Base-by-base conservation (phyloP, 2,329 filamentous ascomycete genomes). In the Calonectria henricotiae region DNA sequence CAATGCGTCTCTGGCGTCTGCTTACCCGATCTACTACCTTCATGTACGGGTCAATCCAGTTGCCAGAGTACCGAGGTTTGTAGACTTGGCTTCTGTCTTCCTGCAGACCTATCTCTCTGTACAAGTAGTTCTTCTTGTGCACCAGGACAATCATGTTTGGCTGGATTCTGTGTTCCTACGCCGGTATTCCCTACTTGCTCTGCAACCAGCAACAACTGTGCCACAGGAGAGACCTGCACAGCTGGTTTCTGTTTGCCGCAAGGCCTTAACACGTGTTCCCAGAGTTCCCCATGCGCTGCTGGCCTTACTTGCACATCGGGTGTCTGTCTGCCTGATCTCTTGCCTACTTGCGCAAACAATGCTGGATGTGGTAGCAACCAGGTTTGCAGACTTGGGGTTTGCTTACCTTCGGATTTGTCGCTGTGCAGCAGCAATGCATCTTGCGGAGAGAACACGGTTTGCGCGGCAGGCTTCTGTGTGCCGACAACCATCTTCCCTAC, bases 331-430 rank as follows among this genome's bases (percentile, higher is more conserved):
- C 55, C 65, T 1, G 39, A 27, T 8, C 35, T 32, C 1, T 37
- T 67, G 15, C 27, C 44, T 12, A 25, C 25, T 2, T 67, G 65
- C 11, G 41, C 30, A 13, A 27, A 11, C 9, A 51, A 63, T 32
- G 20, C 41, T 20, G 43, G 35, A 3, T 69, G 67, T 11, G 15
- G 43, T 6, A 37, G n/a, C 25, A 39, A 44, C 15, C 39, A 65
- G 13, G 43, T 54, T 43, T 69, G 67, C 12, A 13, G 43, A 37
- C 37, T 61, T n/a, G 67, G 67, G 1, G 54, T 62, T 17, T 69
- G 67, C 13, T 6, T 69, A 12, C 62, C 67, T 27, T 32, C 37
- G 1, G 35, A 54, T 5, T 35, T 62, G 13, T 30, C 51, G 27
- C 39, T 60, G 1, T 65, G 63, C n/a, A 32, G n/a, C 15, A 27